Evolutionary conservation across 202 grass and related monocot species (phyloP).

Genomic region (Eragrostis tef): DNA sequence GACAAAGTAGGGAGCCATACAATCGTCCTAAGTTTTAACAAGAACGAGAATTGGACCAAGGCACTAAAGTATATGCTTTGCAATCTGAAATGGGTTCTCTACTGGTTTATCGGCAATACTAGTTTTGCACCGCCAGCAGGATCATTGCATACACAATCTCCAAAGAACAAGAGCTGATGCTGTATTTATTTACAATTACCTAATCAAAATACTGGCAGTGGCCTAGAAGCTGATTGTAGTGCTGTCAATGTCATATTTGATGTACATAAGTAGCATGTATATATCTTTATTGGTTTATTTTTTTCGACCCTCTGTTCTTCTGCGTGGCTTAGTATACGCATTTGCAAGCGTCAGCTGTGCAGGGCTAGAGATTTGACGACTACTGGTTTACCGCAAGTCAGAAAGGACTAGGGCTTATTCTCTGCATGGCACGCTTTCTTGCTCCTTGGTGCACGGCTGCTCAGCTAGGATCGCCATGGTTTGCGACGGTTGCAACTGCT

Average conservation of each 20-base stretch:
- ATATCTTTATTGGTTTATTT: not conserved
- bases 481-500: too few relatives aligned
- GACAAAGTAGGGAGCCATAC: slow-evolving; percentile 93
- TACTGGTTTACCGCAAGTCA: too few relatives aligned
- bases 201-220: not conserved
- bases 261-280: slow-evolving; percentile 9
- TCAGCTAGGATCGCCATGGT: not conserved
- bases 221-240: slow-evolving; percentile 1
- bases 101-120: slow-evolving; percentile 91
- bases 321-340: not conserved
- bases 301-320: not conserved
- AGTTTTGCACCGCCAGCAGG: slow-evolving; percentile 66
- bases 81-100: slow-evolving; percentile 96
- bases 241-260: not conserved
- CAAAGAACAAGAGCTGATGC: slow-evolving; percentile 47
- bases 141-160: slow-evolving; percentile 37
- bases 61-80: slow-evolving; percentile 93
- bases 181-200: not conserved
- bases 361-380: too few relatives aligned
- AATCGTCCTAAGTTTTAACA: slow-evolving; percentile 92
- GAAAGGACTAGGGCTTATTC: too few relatives aligned
- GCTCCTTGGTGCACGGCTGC: too few relatives aligned
- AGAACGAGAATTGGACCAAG: slow-evolving; percentile 88
- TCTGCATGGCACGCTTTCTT: too few relatives aligned
- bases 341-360: not conserved